These are phyloP conservation scores for Cryptosporidium felis DNA, from an alignment of 169 alveolate species.

Conservation along the genomic window DNA sequence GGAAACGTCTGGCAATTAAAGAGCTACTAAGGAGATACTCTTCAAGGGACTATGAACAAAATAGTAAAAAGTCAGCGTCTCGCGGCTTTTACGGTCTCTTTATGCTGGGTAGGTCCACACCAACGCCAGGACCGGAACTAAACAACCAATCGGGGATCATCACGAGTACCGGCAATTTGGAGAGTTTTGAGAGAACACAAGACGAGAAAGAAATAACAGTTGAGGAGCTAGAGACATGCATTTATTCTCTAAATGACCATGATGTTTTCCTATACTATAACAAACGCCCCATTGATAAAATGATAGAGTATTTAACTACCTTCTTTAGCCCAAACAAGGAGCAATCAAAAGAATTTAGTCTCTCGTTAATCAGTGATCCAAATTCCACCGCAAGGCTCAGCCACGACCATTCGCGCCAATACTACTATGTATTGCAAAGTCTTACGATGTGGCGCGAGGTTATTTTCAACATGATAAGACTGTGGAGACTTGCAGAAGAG, in stretches of 20 bases:
- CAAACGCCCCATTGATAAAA: slow-evolving; percentile 57
- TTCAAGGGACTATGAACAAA: slow-evolving; percentile 11
- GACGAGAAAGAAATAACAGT: slow-evolving; percentile 78
- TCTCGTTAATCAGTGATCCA: slow-evolving; percentile 23
- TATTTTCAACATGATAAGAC: slow-evolving; percentile 85
- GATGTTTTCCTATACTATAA: slow-evolving; percentile 72
- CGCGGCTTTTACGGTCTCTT: slow-evolving; percentile 25
- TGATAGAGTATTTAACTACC: slow-evolving; percentile 51
- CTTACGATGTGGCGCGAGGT: slow-evolving; percentile 91
- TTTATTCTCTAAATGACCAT: slow-evolving; percentile 90
- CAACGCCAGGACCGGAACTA: not conserved
- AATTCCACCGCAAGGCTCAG: slow-evolving; percentile 83
- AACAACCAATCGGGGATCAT: slow-evolving; percentile 30
- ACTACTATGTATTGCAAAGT: slow-evolving; percentile 88
- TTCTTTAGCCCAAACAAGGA: slow-evolving; percentile 41
- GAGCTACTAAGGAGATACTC: slow-evolving; percentile 46
- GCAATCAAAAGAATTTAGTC: slow-evolving; percentile 28
- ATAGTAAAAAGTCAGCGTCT: slow-evolving; percentile 11
- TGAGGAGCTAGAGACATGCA: slow-evolving; percentile 90
- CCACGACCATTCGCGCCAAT: slow-evolving; percentile 90
- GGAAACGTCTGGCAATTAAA: slow-evolving; percentile 55
- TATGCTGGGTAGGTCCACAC: slow-evolving; percentile 16
- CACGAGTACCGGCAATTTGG: slow-evolving; percentile 51
- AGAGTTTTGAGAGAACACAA: slow-evolving; percentile 27
- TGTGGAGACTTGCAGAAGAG: slow-evolving; percentile 91